Evolutionary conservation across 768 basidiomycete genomes (phyloP).

Genomic region (Suillus tomentosus): DNA sequence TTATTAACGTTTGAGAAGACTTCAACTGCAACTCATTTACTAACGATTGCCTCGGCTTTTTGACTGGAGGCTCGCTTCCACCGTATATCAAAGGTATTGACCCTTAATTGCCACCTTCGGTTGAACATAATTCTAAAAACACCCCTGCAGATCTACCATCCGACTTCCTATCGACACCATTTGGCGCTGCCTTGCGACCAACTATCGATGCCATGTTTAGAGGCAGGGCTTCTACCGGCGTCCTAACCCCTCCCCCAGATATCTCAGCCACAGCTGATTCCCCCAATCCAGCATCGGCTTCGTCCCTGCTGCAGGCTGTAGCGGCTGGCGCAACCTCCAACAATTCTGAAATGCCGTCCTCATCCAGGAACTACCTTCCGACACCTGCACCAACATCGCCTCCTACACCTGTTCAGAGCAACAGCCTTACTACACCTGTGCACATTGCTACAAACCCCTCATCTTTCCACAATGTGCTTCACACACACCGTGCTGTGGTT

Average conservation of each 20-base stretch:
- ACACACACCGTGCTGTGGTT: conserved; percentile 68
- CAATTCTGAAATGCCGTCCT: conserved; percentile 10
- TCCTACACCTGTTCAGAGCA: conserved; percentile 37
- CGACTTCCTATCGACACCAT: conserved; percentile 88
- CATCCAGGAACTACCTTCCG: conserved; percentile 21
- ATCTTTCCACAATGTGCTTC: conserved; percentile 67
- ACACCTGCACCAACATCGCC: conserved; percentile 23
- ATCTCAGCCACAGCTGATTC: conserved; percentile 33
- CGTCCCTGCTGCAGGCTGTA: conserved; percentile 59
- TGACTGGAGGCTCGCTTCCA: conserved; percentile 84
- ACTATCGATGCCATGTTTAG: conserved; percentile 91
- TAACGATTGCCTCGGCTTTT: conserved; percentile 82
- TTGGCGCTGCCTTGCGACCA: conserved; percentile 82
- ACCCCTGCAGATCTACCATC: conserved; percentile 61
- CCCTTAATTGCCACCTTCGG: background rate
- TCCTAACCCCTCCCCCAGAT: conserved; percentile 33
- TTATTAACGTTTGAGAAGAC: conserved; percentile 44
- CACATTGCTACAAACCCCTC: conserved; percentile 75
- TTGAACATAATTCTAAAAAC: background rate
- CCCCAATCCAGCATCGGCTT: conserved; percentile 51
- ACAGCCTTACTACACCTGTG: conserved; percentile 58
- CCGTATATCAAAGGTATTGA: conserved; percentile 71
- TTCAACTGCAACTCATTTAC: conserved; percentile 98
- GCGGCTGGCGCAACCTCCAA: conserved; percentile 48
- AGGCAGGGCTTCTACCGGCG: conserved; percentile 36